Evolutionary conservation across 1,284 basidiomycete genomes (phyloP).

Genomic region (Amylostereum chailletii): DNA sequence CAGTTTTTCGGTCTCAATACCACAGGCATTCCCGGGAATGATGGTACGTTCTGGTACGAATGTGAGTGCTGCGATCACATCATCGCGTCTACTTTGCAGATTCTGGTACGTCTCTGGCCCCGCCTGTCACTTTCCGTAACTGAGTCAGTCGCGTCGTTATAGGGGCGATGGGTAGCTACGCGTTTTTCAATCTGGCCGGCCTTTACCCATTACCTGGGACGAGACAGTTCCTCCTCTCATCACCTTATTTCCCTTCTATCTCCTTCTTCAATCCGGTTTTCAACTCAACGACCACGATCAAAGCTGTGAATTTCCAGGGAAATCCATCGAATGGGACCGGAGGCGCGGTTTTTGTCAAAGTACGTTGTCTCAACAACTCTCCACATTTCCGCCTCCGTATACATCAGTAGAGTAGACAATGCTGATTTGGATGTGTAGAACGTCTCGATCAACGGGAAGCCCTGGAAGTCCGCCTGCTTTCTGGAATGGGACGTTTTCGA

Average conservation of each 20-base stretch:
- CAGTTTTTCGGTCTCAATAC: conserved; percentile 46
- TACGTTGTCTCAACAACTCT: conserved; percentile 14
- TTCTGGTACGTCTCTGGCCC: no score
- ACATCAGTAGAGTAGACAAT: no score
- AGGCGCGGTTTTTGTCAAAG: conserved; percentile 49
- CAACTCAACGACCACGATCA: conserved; percentile 49
- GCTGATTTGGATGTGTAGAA: conserved; percentile 23
- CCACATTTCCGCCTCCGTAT: conserved; percentile 1
- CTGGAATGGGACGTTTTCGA: conserved; percentile 54
- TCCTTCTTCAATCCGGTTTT: conserved; percentile 51
- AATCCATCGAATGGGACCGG: conserved; percentile 42
- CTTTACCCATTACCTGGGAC: conserved; percentile 58
- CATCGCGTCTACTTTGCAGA: no score
- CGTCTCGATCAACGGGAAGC: conserved; percentile 43
- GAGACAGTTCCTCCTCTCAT: conserved; percentile 48
- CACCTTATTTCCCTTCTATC: conserved; percentile 51
- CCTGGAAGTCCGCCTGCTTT: conserved; percentile 53
- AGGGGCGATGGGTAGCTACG: conserved; percentile 66
- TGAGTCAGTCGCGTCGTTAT: no score
- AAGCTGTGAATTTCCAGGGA: conserved; percentile 38
- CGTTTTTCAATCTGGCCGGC: conserved; percentile 49
- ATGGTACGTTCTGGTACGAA: conserved; percentile 23
- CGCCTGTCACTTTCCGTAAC: no score
- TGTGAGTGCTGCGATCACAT: no score
- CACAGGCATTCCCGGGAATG: conserved; percentile 52